phyloP scores from a whole-genome alignment of 768 basidiomycete species.

The Sistotremastrum niveocremeum region DNA sequence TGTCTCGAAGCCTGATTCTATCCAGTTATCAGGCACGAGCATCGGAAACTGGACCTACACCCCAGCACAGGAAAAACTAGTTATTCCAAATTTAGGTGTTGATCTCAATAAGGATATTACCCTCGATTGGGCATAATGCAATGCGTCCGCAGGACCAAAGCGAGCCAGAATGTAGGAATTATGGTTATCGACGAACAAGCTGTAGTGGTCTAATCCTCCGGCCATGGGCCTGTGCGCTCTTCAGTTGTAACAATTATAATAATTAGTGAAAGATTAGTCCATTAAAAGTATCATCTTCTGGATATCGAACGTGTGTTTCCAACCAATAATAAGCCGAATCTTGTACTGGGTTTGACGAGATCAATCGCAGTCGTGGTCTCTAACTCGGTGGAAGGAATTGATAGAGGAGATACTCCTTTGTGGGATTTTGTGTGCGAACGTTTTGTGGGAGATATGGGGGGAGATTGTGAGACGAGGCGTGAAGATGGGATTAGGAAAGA shows the following conservation, averaged over 20 bases:
- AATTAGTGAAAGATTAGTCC: too few relatives aligned
- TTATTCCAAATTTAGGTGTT: constrained; percentile 22
- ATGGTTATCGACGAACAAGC: too few relatives aligned
- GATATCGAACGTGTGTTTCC: constrained; percentile 16
- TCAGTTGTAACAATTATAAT: too few relatives aligned
- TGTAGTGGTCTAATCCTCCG: too few relatives aligned
- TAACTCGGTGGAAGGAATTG: constrained; percentile 41
- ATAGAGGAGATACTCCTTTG: constrained; percentile 35
- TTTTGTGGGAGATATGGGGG: constrained; percentile 9
- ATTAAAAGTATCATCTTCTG: too few relatives aligned
- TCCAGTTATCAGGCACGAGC: not conserved
- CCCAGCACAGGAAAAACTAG: constrained; percentile 25
- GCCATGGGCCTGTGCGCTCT: too few relatives aligned
- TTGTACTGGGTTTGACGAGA: constrained; percentile 53
- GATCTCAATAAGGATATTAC: constrained; percentile 28
- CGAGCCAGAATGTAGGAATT: too few relatives aligned
- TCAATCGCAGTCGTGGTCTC: constrained; percentile 47
- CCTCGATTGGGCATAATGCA: constrained; percentile 23
- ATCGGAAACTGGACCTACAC: constrained; percentile 25
- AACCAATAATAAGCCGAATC: constrained; percentile 64
- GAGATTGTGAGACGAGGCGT: constrained; percentile 10
- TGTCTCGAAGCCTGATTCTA: constrained; percentile 5
- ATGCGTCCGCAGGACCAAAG: not conserved
- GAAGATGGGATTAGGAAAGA: constrained; percentile 37
- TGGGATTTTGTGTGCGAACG: constrained; percentile 12